These are phyloP conservation scores for Saccharomycopsis fermentans DNA, from an alignment of 805 yeast species.

Conservation along the genomic window DNA sequence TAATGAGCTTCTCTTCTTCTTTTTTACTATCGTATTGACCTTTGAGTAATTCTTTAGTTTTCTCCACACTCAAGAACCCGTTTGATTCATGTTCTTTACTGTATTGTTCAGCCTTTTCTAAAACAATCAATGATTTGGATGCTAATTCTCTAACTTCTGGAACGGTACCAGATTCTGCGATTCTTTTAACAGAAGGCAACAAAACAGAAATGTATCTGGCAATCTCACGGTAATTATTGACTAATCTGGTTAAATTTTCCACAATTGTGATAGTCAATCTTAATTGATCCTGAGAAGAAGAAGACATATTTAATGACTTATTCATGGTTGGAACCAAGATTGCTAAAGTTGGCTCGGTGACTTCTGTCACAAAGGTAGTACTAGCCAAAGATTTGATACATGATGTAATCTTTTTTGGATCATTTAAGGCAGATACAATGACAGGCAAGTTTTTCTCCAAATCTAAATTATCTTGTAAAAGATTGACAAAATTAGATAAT, in stretches of 20 bases:
- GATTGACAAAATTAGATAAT: slow-evolving; percentile 60
- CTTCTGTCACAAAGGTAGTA: slow-evolving; percentile 97
- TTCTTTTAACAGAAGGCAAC: slow-evolving; percentile 86
- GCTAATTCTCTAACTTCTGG: slow-evolving; percentile 97
- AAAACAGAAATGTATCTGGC: slow-evolving; percentile 77
- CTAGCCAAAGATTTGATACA: slow-evolving; percentile 84
- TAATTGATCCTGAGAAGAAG: slow-evolving; percentile 90
- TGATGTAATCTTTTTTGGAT: slow-evolving; percentile 79
- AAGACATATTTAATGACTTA: slow-evolving; percentile 76
- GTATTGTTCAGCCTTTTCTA: slow-evolving; percentile 61
- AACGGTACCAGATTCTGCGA: slow-evolving; percentile 78
- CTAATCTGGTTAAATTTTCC: slow-evolving; percentile 91
- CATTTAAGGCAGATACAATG: slow-evolving; percentile 81
- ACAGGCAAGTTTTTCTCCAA: slow-evolving; percentile 74
- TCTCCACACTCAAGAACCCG: slow-evolving; percentile 55
- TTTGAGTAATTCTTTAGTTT: slow-evolving; percentile 38
- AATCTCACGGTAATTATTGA: slow-evolving; percentile 86
- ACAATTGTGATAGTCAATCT: slow-evolving; percentile 95
- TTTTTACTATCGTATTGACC: slow-evolving; percentile 19
- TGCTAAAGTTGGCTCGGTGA: slow-evolving; percentile 90
- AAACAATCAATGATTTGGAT: slow-evolving; percentile 69
- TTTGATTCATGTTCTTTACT: slow-evolving; percentile 56
- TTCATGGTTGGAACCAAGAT: slow-evolving; percentile 85
- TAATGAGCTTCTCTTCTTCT: slow-evolving; percentile 28
- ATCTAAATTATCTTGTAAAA: slow-evolving; percentile 80